phyloP scores from a whole-genome alignment of 2,329 filamentous ascomycete species.

The Knoxdaviesia capensis region DNA sequence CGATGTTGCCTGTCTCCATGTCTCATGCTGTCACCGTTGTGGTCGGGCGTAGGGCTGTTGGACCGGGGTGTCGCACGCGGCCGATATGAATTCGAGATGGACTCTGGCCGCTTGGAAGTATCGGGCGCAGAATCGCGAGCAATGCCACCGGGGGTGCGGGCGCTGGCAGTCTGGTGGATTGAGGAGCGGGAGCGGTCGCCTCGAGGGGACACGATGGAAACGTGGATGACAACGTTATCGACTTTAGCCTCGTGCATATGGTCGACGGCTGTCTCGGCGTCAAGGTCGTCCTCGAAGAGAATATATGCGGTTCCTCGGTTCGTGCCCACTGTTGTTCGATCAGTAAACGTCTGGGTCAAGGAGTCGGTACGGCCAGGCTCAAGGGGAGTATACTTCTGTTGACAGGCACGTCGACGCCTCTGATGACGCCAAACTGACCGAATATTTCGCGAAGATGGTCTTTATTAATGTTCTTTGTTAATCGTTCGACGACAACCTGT shows the following conservation, averaged over 20 bases:
- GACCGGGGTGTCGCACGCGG: constrained; percentile 5
- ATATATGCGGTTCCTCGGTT: constrained; percentile 93
- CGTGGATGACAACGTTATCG: constrained; percentile 64
- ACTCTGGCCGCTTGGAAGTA: constrained; percentile 9
- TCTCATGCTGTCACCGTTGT: neutral
- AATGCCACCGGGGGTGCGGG: constrained; percentile 17
- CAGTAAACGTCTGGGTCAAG: neutral
- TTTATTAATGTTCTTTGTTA: constrained; percentile 88
- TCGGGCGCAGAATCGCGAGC: too few species aligned
- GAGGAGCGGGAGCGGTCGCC: constrained; percentile 68
- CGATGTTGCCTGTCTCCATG: neutral
- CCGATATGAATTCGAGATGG: neutral
- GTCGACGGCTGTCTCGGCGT: constrained; percentile 74
- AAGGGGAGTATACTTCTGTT: constrained; percentile 48
- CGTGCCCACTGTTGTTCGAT: constrained; percentile 42
- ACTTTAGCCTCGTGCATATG: constrained; percentile 98
- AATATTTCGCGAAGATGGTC: constrained; percentile 84
- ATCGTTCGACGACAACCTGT: constrained; percentile 85
- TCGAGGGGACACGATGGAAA: constrained; percentile 72
- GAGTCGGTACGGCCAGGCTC: neutral
- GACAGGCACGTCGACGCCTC: constrained; percentile 75
- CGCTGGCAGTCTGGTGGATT: constrained; percentile 42
- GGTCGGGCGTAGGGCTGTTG: constrained; percentile 10
- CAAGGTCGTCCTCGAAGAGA: constrained; percentile 53
- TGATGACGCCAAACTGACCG: constrained; percentile 65